Base-by-base conservation (phyloP, 148 eudicot species). In the Hydrangea macrophylla region DNA sequence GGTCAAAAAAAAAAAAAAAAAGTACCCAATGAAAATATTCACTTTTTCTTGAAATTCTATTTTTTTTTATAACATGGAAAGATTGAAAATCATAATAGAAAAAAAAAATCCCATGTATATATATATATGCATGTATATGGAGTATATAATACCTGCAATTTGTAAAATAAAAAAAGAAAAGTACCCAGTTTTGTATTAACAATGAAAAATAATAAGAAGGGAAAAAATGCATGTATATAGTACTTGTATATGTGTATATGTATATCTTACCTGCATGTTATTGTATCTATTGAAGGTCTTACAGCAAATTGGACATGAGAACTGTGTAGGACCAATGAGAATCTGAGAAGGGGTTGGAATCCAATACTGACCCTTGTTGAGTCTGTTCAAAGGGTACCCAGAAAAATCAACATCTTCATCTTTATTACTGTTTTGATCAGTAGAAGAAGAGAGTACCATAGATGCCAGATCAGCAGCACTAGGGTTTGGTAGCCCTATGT, bases 331-430 rank as follows among this genome's bases (percentile, higher is more conserved):
- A 28, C 98, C 98, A 69, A 90, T 90, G 55, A 92, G 84, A 73
- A 92, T 92, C 80, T 92, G 98, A 33, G 98, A 83, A 67, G 98
- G 96, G 25, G 98, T 90, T 28, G 98, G 98, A 64, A 92, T 92
- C 98, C 98, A 92, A 69, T 92, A 92, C 76, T 92, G 91, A 8
- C 97, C 96, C 65, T 87, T 89, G 70, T 81, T 89, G 30, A 82
- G 70, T 64, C 82, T 83, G 48, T 60, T 83, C 42, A 84, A 55
- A 17, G 88, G 81, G 77, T 75, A 70, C 62, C 76, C 84, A 44
- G 39, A 55, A 12, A 55, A 69, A 58, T 76, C 79, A 70, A 13
- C 78, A 18, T 66, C 68, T 26, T 60, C 77, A 24, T 55, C 70
- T 73, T 40, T 26, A 32, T 62, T n/a, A 44, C 10, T 33, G 26